These are phyloP conservation scores for Nicotiana undulata DNA, from an alignment of 257 asterid species.

Conservation along the genomic window DNA sequence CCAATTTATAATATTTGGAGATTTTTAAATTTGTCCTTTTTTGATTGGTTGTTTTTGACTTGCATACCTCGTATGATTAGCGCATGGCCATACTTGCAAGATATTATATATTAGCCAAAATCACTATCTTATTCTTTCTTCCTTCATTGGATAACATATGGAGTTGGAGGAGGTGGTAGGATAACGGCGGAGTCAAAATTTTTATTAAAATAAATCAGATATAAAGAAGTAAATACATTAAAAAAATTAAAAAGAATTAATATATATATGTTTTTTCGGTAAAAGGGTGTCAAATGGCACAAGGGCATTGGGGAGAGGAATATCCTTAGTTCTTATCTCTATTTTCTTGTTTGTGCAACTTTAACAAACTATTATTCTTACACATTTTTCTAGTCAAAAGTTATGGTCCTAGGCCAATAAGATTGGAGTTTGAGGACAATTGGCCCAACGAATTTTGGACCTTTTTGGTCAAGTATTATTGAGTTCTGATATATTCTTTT, in stretches of 20 bases:
- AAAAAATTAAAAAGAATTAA: too few relatives aligned
- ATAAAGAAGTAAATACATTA: too few relatives aligned
- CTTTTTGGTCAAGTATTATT: neutral
- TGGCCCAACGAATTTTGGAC: constrained; percentile 1
- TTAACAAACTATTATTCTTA: constrained; percentile 40
- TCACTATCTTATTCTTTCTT: constrained; percentile 14
- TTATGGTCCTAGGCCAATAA: constrained; percentile 6
- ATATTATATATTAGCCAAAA: constrained; percentile 10
- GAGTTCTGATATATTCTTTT: neutral
- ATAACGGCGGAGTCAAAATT: too few relatives aligned
- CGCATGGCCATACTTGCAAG: constrained; percentile 22
- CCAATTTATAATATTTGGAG: constrained; percentile 34
- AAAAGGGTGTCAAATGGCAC: too few relatives aligned
- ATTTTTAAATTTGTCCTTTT: constrained; percentile 3
- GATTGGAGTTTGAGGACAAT: neutral
- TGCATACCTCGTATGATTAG: constrained; percentile 20
- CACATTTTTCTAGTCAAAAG: constrained; percentile 2
- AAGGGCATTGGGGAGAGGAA: constrained; percentile 4
- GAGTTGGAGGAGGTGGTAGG: neutral
- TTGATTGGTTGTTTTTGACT: constrained; percentile 34
- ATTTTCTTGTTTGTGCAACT: constrained; percentile 24
- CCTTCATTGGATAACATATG: constrained; percentile 23
- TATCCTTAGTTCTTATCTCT: constrained; percentile 20
- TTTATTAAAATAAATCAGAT: too few relatives aligned
- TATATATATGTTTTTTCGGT: too few relatives aligned